A percentile compares a stretch with the other conserved stretches of the same genome.
Evolutionary conservation across 306 rosid genomes (phyloP).

Genomic region (Psophocarpus tetragonolobus): DNA sequence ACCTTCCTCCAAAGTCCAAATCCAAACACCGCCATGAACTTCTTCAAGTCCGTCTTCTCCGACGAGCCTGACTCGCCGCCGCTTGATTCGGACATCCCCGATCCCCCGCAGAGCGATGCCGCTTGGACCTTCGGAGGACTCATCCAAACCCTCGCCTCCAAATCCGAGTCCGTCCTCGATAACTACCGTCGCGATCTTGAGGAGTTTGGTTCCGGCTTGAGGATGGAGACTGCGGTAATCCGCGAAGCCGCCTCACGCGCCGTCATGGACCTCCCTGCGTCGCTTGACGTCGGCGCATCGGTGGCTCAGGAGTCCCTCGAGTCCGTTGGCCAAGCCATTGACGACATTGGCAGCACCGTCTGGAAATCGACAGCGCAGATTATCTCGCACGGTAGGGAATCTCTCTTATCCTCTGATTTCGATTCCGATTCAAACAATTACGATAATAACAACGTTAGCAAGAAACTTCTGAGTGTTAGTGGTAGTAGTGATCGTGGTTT

Average conservation of each 20-base stretch:
- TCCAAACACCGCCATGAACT: constrained; percentile 42
- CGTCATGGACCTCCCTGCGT: constrained; percentile 72
- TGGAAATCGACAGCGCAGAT: constrained; percentile 92
- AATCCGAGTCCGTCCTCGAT: constrained; percentile 71
- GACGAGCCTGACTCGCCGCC: constrained; percentile 52
- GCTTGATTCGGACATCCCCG: constrained; percentile 21
- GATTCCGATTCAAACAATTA: constrained; percentile 50
- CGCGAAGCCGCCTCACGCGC: constrained; percentile 95
- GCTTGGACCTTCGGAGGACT: constrained; percentile 88
- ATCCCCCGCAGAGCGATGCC: background rate
- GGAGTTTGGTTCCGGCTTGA: constrained; percentile 78
- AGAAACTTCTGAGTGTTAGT: constrained; percentile 41
- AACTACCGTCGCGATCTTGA: constrained; percentile 81
- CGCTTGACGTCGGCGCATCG: constrained; percentile 80
- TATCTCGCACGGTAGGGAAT: constrained; percentile 76
- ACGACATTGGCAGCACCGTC: constrained; percentile 81
- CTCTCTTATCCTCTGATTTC: constrained; percentile 48
- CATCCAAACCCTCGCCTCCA: constrained; percentile 69
- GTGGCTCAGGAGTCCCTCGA: constrained; percentile 97
- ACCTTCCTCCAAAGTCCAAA: background rate
- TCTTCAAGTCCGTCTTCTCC: constrained; percentile 70
- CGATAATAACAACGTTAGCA: background rate
- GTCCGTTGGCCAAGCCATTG: constrained; percentile 92
- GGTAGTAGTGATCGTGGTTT: constrained; percentile 37
- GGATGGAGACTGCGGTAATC: constrained; percentile 73